Conservation (phyloP, 2,329 filamentous ascomycete species). For the Xylaria sp. region DNA sequence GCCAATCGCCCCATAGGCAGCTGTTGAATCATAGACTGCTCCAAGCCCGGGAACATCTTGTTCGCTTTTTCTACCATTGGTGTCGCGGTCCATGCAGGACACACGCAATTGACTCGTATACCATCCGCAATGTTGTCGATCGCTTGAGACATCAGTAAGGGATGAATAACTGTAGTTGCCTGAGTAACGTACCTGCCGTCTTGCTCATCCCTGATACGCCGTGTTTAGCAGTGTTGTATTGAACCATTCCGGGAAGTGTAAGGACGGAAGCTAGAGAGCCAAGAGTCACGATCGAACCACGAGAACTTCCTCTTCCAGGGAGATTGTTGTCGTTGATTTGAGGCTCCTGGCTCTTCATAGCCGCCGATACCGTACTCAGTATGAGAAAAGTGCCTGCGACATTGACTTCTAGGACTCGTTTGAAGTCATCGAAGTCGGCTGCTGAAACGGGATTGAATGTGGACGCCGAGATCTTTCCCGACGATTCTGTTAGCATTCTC, state of each 20-base stretch:
- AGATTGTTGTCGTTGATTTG: too few relatives aligned
- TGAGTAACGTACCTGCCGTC: neutral
- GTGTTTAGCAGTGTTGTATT: constrained; percentile 32
- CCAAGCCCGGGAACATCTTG: constrained; percentile 20
- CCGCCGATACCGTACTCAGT: neutral
- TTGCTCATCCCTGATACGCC: constrained; percentile 28
- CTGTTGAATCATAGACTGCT: constrained; percentile 17
- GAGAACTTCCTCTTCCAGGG: neutral
- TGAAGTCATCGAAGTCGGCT: too few relatives aligned
- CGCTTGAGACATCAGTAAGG: too few relatives aligned
- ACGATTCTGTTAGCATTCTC: too few relatives aligned
- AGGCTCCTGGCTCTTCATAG: neutral
- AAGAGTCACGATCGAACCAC: constrained; percentile 29
- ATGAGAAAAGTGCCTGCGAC: too few relatives aligned
- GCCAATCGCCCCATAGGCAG: constrained; percentile 32
- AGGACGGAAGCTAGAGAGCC: constrained; percentile 20
- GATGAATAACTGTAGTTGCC: too few relatives aligned
- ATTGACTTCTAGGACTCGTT: too few relatives aligned
- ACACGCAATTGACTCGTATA: constrained; percentile 41
- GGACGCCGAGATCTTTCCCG: too few relatives aligned
- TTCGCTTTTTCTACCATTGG: constrained; percentile 33
- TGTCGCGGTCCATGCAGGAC: constrained; percentile 40
- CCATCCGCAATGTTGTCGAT: constrained; percentile 33
- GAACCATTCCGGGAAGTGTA: neutral
- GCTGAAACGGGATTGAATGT: too few relatives aligned